These are phyloP conservation scores for Gymnopilus junonius DNA, from an alignment of 768 basidiomycete genomes.

Conservation along the genomic window DNA sequence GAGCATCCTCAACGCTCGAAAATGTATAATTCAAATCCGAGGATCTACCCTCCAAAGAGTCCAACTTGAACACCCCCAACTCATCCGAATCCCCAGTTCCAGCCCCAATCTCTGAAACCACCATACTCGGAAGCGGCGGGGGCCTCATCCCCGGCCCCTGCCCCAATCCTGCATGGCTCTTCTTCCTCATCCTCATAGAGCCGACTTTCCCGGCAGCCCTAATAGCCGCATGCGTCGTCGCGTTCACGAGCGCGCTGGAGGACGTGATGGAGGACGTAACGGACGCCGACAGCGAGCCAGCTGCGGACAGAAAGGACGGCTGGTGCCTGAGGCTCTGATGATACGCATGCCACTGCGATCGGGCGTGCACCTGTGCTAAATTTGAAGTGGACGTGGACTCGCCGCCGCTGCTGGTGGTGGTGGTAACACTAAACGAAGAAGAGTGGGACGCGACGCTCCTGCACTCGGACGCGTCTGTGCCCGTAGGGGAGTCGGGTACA, in stretches of 20 bases:
- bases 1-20: too few species aligned
- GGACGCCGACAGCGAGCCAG: too few species aligned
- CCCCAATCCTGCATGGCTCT: conserved; percentile 5
- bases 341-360: too few species aligned
- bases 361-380: too few species aligned
- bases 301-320: too few species aligned
- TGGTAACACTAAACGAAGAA: not conserved
- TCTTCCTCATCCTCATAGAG: conserved; percentile 31
- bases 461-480: not conserved
- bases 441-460: conserved; percentile 10
- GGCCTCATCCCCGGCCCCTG: not conserved
- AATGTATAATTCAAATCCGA: too few species aligned
- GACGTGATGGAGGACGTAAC: not conserved
- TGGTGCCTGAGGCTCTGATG: too few species aligned
- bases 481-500: conserved; percentile 9
- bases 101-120: too few species aligned
- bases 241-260: not conserved
- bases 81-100: not conserved
- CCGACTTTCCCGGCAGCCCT: conserved; percentile 57
- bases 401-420: too few species aligned
- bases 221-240: conserved; percentile 42
- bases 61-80: too few species aligned
- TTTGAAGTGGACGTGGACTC: too few species aligned
- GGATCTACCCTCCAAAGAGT: too few species aligned
- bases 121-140: not conserved